Conservation (phyloP, 2,329 filamentous ascomycete species). For the Thelonectria discophora region DNA sequence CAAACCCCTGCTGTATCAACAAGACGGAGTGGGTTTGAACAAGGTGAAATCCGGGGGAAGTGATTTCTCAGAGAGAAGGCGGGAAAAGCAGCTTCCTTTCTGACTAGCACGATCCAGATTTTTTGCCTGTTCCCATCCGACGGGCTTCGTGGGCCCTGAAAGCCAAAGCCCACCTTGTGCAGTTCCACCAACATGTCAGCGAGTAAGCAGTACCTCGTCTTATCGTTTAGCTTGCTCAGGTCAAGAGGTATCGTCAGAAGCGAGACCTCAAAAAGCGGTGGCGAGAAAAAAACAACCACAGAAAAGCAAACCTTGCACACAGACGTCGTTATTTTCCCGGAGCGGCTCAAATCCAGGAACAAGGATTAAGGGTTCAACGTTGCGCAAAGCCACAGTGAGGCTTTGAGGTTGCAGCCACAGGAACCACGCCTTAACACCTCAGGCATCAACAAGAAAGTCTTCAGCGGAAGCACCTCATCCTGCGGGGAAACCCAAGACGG, state of each 20-base stretch:
- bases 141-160: neutral
- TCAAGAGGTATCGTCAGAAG: too few relatives aligned
- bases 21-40: neutral
- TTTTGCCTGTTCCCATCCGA: neutral
- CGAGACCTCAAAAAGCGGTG: neutral
- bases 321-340: neutral
- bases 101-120: neutral
- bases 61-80: neutral
- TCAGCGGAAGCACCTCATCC: too few relatives aligned
- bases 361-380: neutral
- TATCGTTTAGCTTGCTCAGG: too few relatives aligned
- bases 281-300: neutral
- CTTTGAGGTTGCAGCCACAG: neutral
- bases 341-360: neutral
- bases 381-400: slow-evolving; percentile 5
- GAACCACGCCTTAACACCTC: neutral
- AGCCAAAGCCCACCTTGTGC: neutral
- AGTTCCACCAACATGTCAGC: neutral
- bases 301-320: too few relatives aligned
- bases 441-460: neutral
- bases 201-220: too few relatives aligned
- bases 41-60: neutral
- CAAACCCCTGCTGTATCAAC: too few relatives aligned
- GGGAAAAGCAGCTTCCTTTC: neutral
- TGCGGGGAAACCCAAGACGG: too few relatives aligned